Percentiles rank a stretch among this genome's conserved stretches.
Evolutionary conservation across 2,329 filamentous ascomycete genomes (phyloP).

Genomic region (Zymoseptoria passerinii): DNA sequence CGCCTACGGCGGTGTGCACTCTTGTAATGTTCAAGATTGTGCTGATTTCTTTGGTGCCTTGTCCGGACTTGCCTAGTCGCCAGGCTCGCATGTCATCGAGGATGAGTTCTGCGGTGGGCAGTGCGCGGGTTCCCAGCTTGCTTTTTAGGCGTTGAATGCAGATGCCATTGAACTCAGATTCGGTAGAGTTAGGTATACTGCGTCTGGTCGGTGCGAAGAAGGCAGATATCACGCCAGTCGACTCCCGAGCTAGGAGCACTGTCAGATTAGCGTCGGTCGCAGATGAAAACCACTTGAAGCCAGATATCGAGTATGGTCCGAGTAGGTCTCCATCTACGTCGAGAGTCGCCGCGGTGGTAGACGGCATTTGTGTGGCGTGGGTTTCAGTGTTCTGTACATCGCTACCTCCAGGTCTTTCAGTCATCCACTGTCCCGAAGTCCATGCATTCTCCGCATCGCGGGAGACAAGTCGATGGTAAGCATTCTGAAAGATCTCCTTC

Average conservation of each 20-base stretch:
- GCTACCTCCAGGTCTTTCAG: slow-evolving; percentile 59
- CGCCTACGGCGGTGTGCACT: slow-evolving; percentile 48
- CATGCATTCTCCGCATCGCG: slow-evolving; percentile 49
- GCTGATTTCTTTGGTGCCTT: slow-evolving; percentile 60
- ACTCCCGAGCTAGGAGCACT: slow-evolving; percentile 48
- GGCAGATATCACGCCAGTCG: slow-evolving; percentile 41
- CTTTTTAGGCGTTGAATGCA: slow-evolving; percentile 61
- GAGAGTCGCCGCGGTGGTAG: not conserved
- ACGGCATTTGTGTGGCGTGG: slow-evolving; percentile 19
- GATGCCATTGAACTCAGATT: slow-evolving; percentile 49
- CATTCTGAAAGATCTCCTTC: slow-evolving; percentile 17
- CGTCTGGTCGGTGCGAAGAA: slow-evolving; percentile 57
- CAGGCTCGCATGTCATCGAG: slow-evolving; percentile 35
- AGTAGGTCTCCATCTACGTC: slow-evolving; percentile 11
- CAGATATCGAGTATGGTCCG: slow-evolving; percentile 47
- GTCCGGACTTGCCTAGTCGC: slow-evolving; percentile 58
- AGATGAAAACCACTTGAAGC: slow-evolving; percentile 66
- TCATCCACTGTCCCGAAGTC: slow-evolving; percentile 76
- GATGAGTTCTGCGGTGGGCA: slow-evolving; percentile 66
- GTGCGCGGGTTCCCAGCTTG: slow-evolving; percentile 60
- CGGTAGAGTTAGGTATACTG: slow-evolving; percentile 29
- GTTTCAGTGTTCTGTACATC: slow-evolving; percentile 64
- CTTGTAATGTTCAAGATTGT: slow-evolving; percentile 61
- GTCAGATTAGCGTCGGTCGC: slow-evolving; percentile 59
- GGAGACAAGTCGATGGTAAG: slow-evolving; percentile 45